Conservation (phyloP, 2,329 filamentous ascomycete species). For the Paecilomyces formosus region DNA sequence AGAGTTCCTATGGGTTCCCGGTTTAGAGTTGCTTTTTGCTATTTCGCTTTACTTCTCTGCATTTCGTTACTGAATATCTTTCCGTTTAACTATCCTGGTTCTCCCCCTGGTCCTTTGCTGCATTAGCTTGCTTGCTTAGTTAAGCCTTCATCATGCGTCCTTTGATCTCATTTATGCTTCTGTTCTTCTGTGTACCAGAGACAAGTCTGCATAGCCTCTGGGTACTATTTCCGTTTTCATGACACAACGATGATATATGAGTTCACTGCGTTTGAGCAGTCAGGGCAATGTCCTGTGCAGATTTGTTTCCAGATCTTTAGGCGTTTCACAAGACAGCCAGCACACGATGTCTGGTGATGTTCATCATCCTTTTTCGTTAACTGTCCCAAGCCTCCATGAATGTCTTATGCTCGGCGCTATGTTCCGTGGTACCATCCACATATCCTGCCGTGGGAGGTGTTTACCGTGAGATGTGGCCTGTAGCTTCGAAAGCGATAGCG, state of each 20-base stretch:
- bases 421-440: not conserved
- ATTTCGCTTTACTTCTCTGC: not conserved
- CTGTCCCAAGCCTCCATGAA: not conserved
- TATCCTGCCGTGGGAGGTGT: not conserved
- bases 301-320: not conserved
- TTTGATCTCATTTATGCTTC: not conserved
- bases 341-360: not conserved
- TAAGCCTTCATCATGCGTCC: not conserved
- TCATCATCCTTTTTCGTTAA: not conserved
- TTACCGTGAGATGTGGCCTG: not conserved
- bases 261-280: not conserved
- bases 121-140: not conserved
- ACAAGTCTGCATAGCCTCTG: not conserved
- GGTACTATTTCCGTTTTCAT: not conserved
- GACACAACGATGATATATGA: not conserved
- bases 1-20: slow-evolving; percentile 1
- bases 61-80: not conserved
- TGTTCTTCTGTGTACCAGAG: not conserved
- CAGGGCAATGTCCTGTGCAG: not conserved
- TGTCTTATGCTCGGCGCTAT: not conserved
- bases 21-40: not conserved
- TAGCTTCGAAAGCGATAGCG: not conserved
- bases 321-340: not conserved
- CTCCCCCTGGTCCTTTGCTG: not conserved
- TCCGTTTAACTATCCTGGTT: not conserved